A percentile compares a stretch with the other conserved stretches of the same genome.
These are phyloP conservation scores for Globisporangium paroecandrum DNA, from an alignment of 352 stramenopile species.

Conservation along the genomic window DNA sequence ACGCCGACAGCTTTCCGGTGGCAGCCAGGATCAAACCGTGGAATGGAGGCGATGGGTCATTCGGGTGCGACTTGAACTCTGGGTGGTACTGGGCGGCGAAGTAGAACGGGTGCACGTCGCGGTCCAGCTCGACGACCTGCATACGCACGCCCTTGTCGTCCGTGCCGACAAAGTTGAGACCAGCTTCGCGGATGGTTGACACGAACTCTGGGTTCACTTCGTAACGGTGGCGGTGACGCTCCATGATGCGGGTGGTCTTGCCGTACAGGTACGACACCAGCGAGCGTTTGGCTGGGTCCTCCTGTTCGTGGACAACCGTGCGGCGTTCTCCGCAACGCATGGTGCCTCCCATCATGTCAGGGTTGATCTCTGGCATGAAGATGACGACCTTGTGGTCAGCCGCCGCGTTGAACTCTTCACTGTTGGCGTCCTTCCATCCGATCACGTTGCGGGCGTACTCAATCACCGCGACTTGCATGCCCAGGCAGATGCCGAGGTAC, in stretches of 20 bases:
- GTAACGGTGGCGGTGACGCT: slow-evolving; percentile 99
- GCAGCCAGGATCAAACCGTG: slow-evolving; percentile 93
- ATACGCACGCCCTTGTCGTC: slow-evolving; percentile 97
- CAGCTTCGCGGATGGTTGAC: slow-evolving; percentile 81
- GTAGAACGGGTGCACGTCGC: slow-evolving; percentile 97
- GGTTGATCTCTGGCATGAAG: slow-evolving; percentile 99
- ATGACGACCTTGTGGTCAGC: slow-evolving; percentile 94
- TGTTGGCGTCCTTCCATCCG: slow-evolving; percentile 92
- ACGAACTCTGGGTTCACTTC: slow-evolving; percentile 98
- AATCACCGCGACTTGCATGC: slow-evolving; percentile 94
- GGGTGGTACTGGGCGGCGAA: slow-evolving; percentile 99
- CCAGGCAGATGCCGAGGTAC: slow-evolving; percentile 98
- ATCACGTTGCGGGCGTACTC: slow-evolving; percentile 96
- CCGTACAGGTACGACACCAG: slow-evolving; percentile 91
- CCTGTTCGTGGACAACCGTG: slow-evolving; percentile 91
- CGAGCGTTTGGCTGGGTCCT: slow-evolving; percentile 77
- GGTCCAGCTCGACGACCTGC: slow-evolving; percentile 98
- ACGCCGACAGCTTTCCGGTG: slow-evolving; percentile 68
- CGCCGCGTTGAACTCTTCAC: slow-evolving; percentile 92
- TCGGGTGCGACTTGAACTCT: slow-evolving; percentile 97
- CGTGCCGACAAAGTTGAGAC: slow-evolving; percentile 97
- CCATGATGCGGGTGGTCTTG: slow-evolving; percentile 86
- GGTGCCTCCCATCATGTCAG: slow-evolving; percentile 97
- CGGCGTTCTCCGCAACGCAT: slow-evolving; percentile 98
- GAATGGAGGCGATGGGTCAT: slow-evolving; percentile 97